Conservation (phyloP, 1,139 yeast genomes). For the Suhomyces taliae region DNA sequence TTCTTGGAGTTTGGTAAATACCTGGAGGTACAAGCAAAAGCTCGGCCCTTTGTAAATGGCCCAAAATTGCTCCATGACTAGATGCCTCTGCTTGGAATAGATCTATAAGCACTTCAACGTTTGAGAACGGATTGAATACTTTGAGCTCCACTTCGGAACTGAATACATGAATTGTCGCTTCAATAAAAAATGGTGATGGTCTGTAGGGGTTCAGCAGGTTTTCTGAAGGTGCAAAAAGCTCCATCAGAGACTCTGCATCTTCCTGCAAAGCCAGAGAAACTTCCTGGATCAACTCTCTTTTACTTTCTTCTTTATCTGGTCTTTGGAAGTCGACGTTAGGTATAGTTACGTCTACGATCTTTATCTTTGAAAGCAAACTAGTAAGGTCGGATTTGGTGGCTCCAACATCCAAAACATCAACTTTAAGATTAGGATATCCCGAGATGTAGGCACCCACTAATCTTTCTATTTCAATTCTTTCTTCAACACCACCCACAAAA, state of each 20-base stretch:
- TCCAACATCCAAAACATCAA: conserved; percentile 13
- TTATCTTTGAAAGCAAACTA: conserved; percentile 18
- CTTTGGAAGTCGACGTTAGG: conserved; percentile 17
- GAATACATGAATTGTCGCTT: conserved; percentile 51
- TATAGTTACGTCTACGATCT: conserved; percentile 13
- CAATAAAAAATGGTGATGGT: conserved; percentile 32
- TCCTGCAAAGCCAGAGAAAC: neutral
- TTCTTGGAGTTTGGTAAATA: conserved; percentile 43
- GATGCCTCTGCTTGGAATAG: conserved; percentile 48
- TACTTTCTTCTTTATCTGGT: neutral
- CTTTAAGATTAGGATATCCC: conserved; percentile 16
- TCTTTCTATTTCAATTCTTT: conserved; percentile 16
- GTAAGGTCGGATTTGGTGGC: conserved; percentile 17
- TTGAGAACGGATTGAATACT: conserved; percentile 51
- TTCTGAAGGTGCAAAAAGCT: neutral
- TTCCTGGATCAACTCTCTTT: neutral
- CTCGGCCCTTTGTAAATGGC: conserved; percentile 40
- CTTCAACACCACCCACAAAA: conserved; percentile 10
- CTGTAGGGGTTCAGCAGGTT: neutral
- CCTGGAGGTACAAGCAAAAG: conserved; percentile 49
- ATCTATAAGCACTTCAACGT: conserved; percentile 39
- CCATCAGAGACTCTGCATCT: neutral
- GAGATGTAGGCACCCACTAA: conserved; percentile 25
- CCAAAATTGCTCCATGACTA: conserved; percentile 46
- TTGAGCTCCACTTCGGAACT: conserved; percentile 53